These are phyloP conservation scores for Talinum fruticosum DNA, from an alignment of 148 eudicot species.

Conservation along the genomic window DNA sequence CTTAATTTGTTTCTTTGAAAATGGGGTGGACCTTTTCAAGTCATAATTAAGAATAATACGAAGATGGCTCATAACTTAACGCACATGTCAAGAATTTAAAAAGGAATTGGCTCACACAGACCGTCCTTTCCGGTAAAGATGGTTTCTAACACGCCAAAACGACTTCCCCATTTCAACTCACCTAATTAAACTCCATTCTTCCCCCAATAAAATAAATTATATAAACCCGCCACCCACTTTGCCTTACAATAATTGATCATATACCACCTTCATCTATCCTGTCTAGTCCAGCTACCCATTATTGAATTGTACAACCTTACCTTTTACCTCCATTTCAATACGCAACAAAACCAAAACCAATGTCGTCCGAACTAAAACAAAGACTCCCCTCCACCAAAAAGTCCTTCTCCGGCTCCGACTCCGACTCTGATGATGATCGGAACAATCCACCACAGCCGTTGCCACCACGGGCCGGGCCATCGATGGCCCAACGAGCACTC, in stretches of 20 bases:
- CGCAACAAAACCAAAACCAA: neutral
- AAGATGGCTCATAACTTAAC: neutral
- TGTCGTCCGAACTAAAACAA: constrained; percentile 30
- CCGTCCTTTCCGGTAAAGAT: neutral
- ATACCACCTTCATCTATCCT: too few species aligned
- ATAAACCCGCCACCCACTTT: too few species aligned
- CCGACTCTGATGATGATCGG: neutral
- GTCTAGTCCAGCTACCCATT: too few species aligned
- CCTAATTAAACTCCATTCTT: too few species aligned
- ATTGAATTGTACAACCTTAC: too few species aligned
- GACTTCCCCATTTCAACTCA: too few species aligned
- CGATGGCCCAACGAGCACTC: constrained; percentile 38
- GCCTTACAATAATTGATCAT: too few species aligned
- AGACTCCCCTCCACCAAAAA: constrained; percentile 23
- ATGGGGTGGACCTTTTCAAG: neutral
- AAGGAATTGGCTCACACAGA: neutral
- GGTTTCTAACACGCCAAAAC: neutral
- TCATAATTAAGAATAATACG: neutral
- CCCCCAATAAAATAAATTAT: too few species aligned
- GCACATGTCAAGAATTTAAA: neutral
- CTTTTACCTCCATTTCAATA: too few species aligned
- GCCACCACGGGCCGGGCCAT: constrained; percentile 1
- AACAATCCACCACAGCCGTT: constrained; percentile 8
- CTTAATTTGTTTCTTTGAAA: neutral
- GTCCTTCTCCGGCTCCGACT: neutral